These are phyloP conservation scores for Tirmania nivea DNA, from an alignment of 495 filamentous ascomycete species.

Conservation along the genomic window DNA sequence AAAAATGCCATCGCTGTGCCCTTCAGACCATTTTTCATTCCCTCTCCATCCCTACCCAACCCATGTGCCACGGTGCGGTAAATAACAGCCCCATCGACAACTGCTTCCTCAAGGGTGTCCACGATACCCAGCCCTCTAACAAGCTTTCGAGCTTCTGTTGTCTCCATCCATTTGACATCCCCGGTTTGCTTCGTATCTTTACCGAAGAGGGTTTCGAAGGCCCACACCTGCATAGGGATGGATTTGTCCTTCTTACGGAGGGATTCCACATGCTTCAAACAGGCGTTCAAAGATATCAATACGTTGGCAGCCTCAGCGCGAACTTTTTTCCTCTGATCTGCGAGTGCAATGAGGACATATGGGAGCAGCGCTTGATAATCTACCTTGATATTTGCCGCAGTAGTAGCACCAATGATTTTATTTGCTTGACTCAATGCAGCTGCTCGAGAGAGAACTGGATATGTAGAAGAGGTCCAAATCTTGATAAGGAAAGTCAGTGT, in stretches of 20 bases:
- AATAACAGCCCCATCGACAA: slow-evolving; percentile 48
- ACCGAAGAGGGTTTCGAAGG: slow-evolving; percentile 35
- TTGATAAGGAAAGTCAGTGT: slow-evolving; percentile 57
- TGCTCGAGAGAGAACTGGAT: slow-evolving; percentile 41
- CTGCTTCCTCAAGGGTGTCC: slow-evolving; percentile 58
- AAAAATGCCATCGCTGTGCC: slow-evolving; percentile 50
- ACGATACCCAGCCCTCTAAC: slow-evolving; percentile 37
- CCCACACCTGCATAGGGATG: slow-evolving; percentile 25
- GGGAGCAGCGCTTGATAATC: slow-evolving; percentile 63
- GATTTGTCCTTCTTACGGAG: slow-evolving; percentile 12
- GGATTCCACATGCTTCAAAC: slow-evolving; percentile 11
- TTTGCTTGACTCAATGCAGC: slow-evolving; percentile 43
- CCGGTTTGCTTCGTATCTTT: slow-evolving; percentile 26
- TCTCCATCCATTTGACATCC: slow-evolving; percentile 30
- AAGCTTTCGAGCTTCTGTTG: slow-evolving; percentile 34
- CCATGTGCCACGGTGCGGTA: slow-evolving; percentile 33
- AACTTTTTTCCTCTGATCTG: slow-evolving; percentile 50
- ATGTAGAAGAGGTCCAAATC: slow-evolving; percentile 44
- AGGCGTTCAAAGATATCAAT: slow-evolving; percentile 25
- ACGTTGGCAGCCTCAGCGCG: slow-evolving; percentile 52
- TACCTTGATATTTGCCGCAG: slow-evolving; percentile 22
- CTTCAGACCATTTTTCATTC: slow-evolving; percentile 42
- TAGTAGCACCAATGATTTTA: slow-evolving; percentile 27
- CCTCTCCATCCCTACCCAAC: slow-evolving; percentile 27
- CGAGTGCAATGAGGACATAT: slow-evolving; percentile 48